Evolutionary conservation across 495 filamentous ascomycete species (phyloP), one percentile per base, ranked within the genome.

Genomic region (Aspergillus sclerotiicarbonarius): DNA sequence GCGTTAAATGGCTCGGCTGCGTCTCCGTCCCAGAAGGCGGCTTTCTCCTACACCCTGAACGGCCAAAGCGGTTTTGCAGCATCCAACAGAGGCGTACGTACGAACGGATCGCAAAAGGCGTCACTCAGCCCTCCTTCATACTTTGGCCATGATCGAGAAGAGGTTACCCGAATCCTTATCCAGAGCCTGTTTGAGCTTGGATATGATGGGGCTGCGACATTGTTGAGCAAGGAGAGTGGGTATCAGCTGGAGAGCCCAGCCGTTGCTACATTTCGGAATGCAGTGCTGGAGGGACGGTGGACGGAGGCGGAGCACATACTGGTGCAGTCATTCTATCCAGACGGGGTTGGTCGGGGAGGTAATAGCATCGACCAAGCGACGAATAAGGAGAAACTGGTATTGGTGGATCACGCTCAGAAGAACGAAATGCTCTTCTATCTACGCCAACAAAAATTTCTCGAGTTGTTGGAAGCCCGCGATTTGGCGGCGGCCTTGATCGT

Each of bases 381-480:
- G 16, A 61, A 56, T 1, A 73, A 72, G 39, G 68, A 72, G 41
- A 69, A 62, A 16, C 59, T 89, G 51, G 69, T 78, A 1, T 69
- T 89, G 56, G 79, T 79, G 8, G 82, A 84, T 51, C 75, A 69
- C 46, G 84, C 85, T 32, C 78, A 88, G 61, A 73, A 72, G 62
- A 81, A 78, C 56, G 78, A 84, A 61, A 81, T 91, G 79, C 73
- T 86, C 39, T 95, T 99, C 72, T 85, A 84, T 73, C 76, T 98
- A 56, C 80, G 93, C 61, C 87, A 94, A 67, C 94, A 99, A 67
- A 99, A 98, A 72, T 99, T 91, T 70, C 76, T 99, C 30, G 94
- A 99, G 68, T 76, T 96, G 9, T 76, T 99, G 29, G 92, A 98
- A 70, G 74, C 80, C 56, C 76, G 85, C 56, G 85, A 98, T 65